Base-by-base conservation (phyloP, 2,329 filamentous ascomycete genomes). In the Colletotrichum sp. region DNA sequence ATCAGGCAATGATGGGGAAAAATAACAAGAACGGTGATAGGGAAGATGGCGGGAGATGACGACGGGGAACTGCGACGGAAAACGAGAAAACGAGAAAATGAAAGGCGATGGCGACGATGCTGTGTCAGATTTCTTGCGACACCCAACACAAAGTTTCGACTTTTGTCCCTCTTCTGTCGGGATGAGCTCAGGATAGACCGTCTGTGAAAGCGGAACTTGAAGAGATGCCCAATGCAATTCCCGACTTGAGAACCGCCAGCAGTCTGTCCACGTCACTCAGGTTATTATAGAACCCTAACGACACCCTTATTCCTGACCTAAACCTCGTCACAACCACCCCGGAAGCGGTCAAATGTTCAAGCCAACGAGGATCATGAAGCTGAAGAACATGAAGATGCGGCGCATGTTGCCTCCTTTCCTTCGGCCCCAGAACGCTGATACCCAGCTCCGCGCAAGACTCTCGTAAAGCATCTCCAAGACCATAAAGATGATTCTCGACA, bases 301-400 rank as follows among this genome's bases (percentile, higher is more conserved):
- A 82, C 7, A 83, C 80, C 7, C 82, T 70, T 5, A 81, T 77
- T 3, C 82, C 81, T 14, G 79, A 71, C 3, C 81, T 73, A 48
- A 82, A 82, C 3, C 74, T 74, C 3, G 80, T 82, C 6, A 81
- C 70, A 4, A 72, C 43, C 2, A 79, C 68, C 0, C 75, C 71
- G 1, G 77, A 32, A 7, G 64, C 74, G 32, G 76, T 71, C 10
- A 83, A 71, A 48, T 79, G 75, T 7, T 66, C 60, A 3, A 71
- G 59, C 82, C 81, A 83, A 21, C 67, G 69, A 18, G 74, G 7
- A 12, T 78, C 61, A 13, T 78, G 74, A 52, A 83, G 52, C 3
- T 78, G 75, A 16, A 84, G 69, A 10, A 83, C 75, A 55, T 82
- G 80, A 10, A 84, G 68, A 70, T 83, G 83, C 24, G 83, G 81